Evolutionary conservation across 23 red algal species (phyloP).

Genomic region (Agarophyton chilense): DNA sequence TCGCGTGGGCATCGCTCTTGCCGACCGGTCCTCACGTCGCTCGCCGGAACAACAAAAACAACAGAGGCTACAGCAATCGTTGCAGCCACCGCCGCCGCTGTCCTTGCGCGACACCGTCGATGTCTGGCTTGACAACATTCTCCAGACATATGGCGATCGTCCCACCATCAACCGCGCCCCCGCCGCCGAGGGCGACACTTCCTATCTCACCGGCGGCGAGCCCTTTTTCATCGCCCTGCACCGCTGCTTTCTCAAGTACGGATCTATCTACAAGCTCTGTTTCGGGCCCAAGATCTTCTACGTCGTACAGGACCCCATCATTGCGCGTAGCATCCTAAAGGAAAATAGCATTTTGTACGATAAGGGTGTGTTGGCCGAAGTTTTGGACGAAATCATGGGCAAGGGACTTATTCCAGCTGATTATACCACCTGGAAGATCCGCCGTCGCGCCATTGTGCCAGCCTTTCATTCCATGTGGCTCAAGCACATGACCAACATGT

Average conservation of each 20-base stretch:
- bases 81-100: slow-evolving; percentile 59
- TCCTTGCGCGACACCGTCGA: slow-evolving; percentile 41
- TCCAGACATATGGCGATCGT: slow-evolving; percentile 54
- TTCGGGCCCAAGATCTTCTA: slow-evolving; percentile 86
- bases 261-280: slow-evolving; percentile 74
- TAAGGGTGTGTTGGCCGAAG: slow-evolving; percentile 84
- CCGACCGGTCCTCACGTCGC: no score
- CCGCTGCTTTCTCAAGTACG: slow-evolving; percentile 56
- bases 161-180: slow-evolving; percentile 46
- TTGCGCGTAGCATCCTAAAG: slow-evolving; percentile 60
- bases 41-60: no score
- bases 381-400: slow-evolving; percentile 85
- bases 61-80: no score
- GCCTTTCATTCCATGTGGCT: slow-evolving; percentile 79
- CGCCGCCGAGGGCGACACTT: slow-evolving; percentile 50
- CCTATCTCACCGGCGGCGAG: slow-evolving; percentile 46
- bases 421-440: slow-evolving; percentile 88
- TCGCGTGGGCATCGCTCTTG: not conserved
- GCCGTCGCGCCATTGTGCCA: slow-evolving; percentile 70
- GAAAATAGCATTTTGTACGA: slow-evolving; percentile 65
- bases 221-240: slow-evolving; percentile 79
- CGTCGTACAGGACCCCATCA: slow-evolving; percentile 76
- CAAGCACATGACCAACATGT: slow-evolving; percentile 67
- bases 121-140: slow-evolving; percentile 74
- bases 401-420: slow-evolving; percentile 90